Conservation (phyloP, 1,284 basidiomycete species). For the Naganishia sp. region DNA sequence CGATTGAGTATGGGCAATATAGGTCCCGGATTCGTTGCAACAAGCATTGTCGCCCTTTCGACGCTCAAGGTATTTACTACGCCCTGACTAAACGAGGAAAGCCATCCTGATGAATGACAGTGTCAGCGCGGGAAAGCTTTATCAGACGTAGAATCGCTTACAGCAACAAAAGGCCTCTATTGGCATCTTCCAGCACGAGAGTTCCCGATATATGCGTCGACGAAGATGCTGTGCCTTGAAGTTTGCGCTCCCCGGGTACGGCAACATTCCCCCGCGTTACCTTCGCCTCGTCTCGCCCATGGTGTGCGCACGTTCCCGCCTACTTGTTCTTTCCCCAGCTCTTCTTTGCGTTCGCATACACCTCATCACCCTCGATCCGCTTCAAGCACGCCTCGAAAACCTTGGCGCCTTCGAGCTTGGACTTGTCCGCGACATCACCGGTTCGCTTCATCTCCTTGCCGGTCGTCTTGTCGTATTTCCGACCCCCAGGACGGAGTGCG, state of each 20-base stretch:
- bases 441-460: constrained; percentile 36
- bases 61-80: no score
- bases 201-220: no score
- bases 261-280: background rate
- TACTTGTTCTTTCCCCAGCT: constrained; percentile 33
- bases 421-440: constrained; percentile 39
- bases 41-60: no score
- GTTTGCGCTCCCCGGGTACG: background rate
- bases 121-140: no score
- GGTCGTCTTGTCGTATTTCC: constrained; percentile 37
- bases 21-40: no score
- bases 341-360: constrained; percentile 37
- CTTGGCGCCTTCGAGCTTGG: constrained; percentile 39
- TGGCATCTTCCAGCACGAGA: no score
- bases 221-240: background rate
- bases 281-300: background rate
- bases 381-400: constrained; percentile 37
- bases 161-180: no score
- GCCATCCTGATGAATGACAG: no score
- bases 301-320: background rate
- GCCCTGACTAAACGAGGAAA: no score
- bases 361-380: constrained; percentile 36
- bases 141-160: no score
- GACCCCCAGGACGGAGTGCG: constrained; percentile 40
- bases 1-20: no score